These are phyloP conservation scores for Peniophora sp. DNA, from an alignment of 1,284 basidiomycete species.

Conservation along the genomic window DNA sequence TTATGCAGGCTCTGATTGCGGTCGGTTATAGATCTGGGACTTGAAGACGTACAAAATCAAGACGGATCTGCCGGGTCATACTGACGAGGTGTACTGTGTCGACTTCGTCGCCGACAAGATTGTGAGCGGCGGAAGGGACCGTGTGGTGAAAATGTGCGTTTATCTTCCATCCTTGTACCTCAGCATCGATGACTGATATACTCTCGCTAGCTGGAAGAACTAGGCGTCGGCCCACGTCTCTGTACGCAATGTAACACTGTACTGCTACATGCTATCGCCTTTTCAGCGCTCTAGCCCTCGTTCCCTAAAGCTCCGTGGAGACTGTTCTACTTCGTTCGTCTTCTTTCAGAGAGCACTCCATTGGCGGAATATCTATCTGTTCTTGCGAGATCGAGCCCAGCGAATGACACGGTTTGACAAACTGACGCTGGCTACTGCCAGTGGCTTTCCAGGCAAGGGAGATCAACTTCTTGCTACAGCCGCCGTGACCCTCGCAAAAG, in stretches of 20 bases:
- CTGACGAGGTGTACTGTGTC: conserved; percentile 98
- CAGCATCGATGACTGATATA: not conserved
- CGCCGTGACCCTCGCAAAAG: too few relatives aligned
- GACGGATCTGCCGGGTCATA: conserved; percentile 90
- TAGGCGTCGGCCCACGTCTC: conserved; percentile 7
- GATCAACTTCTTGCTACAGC: too few relatives aligned
- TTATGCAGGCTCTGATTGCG: not conserved
- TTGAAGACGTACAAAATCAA: conserved; percentile 92
- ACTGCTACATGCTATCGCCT: too few relatives aligned
- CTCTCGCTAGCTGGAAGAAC: conserved; percentile 26
- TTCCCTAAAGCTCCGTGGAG: too few relatives aligned
- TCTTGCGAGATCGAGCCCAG: too few relatives aligned
- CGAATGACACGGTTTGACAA: too few relatives aligned
- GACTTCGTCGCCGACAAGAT: conserved; percentile 98
- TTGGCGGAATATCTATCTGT: not conserved
- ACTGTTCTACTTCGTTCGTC: too few relatives aligned
- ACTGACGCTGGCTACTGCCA: too few relatives aligned
- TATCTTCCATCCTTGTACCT: not conserved
- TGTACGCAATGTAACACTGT: not conserved
- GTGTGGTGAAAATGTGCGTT: conserved; percentile 65
- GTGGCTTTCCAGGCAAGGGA: too few relatives aligned
- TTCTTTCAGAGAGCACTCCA: too few relatives aligned
- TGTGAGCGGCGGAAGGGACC: conserved; percentile 85
- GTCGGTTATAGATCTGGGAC: conserved; percentile 73
- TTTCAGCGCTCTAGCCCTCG: too few relatives aligned